Evolutionary conservation across 2,329 filamentous ascomycete genomes (phyloP), one percentile per base, ranked within the genome.

Genomic region (Aspergillus aculeatinus): DNA sequence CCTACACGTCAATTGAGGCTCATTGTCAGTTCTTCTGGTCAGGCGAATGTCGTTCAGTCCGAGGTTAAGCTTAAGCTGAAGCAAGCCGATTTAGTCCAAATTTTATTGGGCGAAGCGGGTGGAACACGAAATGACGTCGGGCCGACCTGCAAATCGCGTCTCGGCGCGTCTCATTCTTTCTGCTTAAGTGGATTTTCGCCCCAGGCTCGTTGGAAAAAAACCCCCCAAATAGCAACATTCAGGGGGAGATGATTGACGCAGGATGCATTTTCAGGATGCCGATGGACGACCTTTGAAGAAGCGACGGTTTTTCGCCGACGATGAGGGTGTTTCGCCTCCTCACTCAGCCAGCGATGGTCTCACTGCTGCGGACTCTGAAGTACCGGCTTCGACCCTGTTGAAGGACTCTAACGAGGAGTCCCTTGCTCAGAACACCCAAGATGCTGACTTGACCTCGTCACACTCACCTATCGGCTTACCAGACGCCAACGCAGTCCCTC

Each of bases 301-400:
- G 74, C 80, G 84, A 62, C 82, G 86, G 29, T 88, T 88, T 74
- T 88, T 89, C 65, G 77, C 81, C 16, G 83, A 87, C 49, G 80
- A 83, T 29, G 67, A 67, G 52, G 64, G 60, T 39, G 12, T 23
- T 11, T 59, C 59, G 58, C 68, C 10, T 68, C 61, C 51, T 51
- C 66, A 48, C 65, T 72, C 60, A 19, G 42, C 56, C 47, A 48
- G 48, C 27, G 57, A 57, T 35, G 33, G 33, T 31, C 23, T 59
- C 25, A 27, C 55, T 9, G 14, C 58, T n/a, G 47, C 57, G 23
- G 47, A 21, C 55, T 39, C 60, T 27, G 65, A 72, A 66, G 67
- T 65, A 62, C 63, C 66, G 51, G 47, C 50, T 57, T 29, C 51
- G 33, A 48, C 55, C 39, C 59, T 61, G 44, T 33, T 21, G 23